Base-by-base conservation (phyloP, 495 filamentous ascomycete genomes). In the Xylaria longipes region DNA sequence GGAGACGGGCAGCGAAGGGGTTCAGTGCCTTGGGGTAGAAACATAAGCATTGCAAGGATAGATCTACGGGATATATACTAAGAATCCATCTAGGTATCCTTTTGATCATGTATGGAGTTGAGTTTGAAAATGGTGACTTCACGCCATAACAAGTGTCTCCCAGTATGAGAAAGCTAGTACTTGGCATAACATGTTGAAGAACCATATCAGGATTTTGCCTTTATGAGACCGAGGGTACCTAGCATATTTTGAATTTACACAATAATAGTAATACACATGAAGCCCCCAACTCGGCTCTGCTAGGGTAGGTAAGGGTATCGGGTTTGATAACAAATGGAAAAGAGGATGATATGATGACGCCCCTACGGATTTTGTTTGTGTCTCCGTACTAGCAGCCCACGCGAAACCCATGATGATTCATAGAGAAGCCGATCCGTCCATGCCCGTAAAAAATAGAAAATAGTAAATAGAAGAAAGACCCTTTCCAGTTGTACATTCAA, bases 241-340 rank as follows among this genome's bases (percentile, higher is more conserved):
- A 61, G 33, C 58, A 69, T 65, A 52, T 66, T 29, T 65, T 73
- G 70, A 66, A 75, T 75, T 73, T 75, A 75, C 73, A 73, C 43
- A 54, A 43, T 63, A 56, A 15, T 68, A 64, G 31, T 62, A 75
- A 78, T 61, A 73, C 65, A 70, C 37, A 52, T 41, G 29, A 69
- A 69, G 20, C 31, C 45, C 9, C 27, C 39, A 43, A 56, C n/a
- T 64, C 35, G 9, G 45, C 45, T 54, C 35, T 37, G 54, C 39
- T 29, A 61, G 41, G 54, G 64, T n/a, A 56, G 54, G 52, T 63
- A 75, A 58, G 66, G 65, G 64, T 71, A 77, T 71, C 48, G 56
- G 46, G 12, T 11, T 22, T 52, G 33, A 41, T 62, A 68, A 74
- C 71, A 73, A 74, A 79, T 31, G 64, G 72, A 65, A 74, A 39